Conservation (phyloP, 805 yeast genomes). For the Brettanomyces naardenensis region DNA sequence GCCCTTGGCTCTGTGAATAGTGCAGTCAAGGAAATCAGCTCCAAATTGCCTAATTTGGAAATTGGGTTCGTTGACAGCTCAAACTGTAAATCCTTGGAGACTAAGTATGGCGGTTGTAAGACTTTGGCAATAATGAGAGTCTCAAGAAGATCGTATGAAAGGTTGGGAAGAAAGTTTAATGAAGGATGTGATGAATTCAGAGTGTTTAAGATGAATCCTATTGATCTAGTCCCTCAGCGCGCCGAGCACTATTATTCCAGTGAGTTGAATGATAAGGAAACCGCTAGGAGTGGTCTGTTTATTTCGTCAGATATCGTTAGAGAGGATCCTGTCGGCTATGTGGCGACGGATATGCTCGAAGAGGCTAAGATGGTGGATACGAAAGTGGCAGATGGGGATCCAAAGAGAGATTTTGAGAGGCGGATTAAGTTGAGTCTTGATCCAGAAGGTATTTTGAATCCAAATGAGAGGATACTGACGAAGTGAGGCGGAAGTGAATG, state of each 20-base stretch:
- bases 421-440: slow-evolving; percentile 10
- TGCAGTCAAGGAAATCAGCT: slow-evolving; percentile 12
- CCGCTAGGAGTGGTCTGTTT: slow-evolving; percentile 1
- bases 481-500: not conserved
- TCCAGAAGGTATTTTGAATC: slow-evolving; percentile 8
- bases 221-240: not conserved
- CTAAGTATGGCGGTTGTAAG: slow-evolving; percentile 5
- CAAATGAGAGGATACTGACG: slow-evolving; percentile 1
- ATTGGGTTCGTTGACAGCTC: slow-evolving; percentile 11
- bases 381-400: not conserved
- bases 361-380: not conserved
- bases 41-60: slow-evolving; percentile 7
- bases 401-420: slow-evolving; percentile 4
- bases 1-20: slow-evolving; percentile 8
- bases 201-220: not conserved
- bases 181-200: not conserved
- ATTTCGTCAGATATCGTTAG: slow-evolving; percentile 3
- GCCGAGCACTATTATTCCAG: not conserved
- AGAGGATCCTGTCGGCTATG: slow-evolving; percentile 1
- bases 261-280: not conserved
- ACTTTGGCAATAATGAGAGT: slow-evolving; percentile 11
- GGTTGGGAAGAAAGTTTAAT: not conserved
- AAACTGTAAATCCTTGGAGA: slow-evolving; percentile 4
- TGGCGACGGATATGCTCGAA: not conserved
- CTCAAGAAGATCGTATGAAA: not conserved